Evolutionary conservation across 257 asterid genomes (phyloP).

Genomic region (Marsdenia floribunda): DNA sequence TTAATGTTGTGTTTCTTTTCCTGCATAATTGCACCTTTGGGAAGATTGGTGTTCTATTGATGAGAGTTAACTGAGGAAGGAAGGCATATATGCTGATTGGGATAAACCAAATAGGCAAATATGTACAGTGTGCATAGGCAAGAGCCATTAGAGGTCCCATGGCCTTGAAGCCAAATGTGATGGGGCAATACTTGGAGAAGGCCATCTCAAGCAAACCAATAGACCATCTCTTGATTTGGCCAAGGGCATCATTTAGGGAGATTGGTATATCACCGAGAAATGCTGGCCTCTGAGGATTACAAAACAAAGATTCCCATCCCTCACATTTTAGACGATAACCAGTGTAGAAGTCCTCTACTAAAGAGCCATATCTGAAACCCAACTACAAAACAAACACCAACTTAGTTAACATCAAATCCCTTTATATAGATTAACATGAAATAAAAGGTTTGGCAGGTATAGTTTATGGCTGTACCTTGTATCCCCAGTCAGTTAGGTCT

Average conservation of each 20-base stretch:
- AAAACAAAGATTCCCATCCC: conserved; percentile 71
- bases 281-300: conserved; percentile 61
- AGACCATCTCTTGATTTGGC: conserved; percentile 59
- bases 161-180: conserved; percentile 39
- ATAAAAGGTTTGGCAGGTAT: neutral
- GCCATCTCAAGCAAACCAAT: conserved; percentile 73
- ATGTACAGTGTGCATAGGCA: conserved; percentile 50
- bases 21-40: conserved; percentile 49
- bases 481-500: conserved; percentile 54
- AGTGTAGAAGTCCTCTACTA: conserved; percentile 70
- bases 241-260: conserved; percentile 44
- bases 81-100: conserved; percentile 52
- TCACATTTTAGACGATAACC: conserved; percentile 57
- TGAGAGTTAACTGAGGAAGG: conserved; percentile 55
- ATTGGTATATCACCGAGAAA: conserved; percentile 63
- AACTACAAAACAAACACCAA: conserved; percentile 27
- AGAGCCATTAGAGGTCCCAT: conserved; percentile 53
- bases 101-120: conserved; percentile 56
- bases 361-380: conserved; percentile 68
- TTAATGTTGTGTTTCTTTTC: neutral
- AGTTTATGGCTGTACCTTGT: conserved; percentile 35
- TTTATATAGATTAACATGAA: neutral
- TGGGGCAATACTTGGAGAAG: conserved; percentile 48
- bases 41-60: conserved; percentile 39
- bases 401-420: neutral